phyloP scores from a whole-genome alignment of 305 asterid species.

The Plantago coronopus region DNA sequence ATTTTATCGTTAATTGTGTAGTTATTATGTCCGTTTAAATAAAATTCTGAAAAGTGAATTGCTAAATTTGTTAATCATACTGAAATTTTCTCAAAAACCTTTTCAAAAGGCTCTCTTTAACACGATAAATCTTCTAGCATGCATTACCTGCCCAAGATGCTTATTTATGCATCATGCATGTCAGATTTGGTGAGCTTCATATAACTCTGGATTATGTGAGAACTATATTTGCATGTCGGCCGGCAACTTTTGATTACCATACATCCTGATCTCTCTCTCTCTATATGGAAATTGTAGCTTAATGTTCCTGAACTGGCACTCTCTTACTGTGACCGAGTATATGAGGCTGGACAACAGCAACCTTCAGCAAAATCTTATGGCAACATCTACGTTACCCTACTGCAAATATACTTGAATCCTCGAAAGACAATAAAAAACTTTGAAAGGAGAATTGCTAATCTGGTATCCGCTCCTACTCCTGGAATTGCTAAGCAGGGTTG shows the following conservation, averaged over 20 bases:
- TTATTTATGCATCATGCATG: conserved; percentile 6
- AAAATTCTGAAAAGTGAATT: conserved; percentile 8
- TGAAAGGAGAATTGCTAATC: conserved; percentile 61
- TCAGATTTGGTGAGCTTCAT: neutral
- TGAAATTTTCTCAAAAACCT: neutral
- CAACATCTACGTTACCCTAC: conserved; percentile 77
- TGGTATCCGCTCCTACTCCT: conserved; percentile 50
- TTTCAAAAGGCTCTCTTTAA: no score
- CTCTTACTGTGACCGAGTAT: conserved; percentile 84
- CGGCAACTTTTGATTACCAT: conserved; percentile 9
- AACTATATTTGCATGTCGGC: neutral
- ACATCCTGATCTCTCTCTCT: conserved; percentile 22
- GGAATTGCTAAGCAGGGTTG: conserved; percentile 48
- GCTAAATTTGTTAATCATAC: neutral
- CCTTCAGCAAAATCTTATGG: conserved; percentile 67
- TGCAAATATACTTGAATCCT: conserved; percentile 94
- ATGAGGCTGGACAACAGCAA: conserved; percentile 57
- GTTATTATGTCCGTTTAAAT: neutral
- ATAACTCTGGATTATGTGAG: neutral
- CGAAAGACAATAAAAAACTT: conserved; percentile 67
- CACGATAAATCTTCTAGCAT: conserved; percentile 9
- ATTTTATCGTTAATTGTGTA: neutral
- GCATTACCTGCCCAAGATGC: neutral
- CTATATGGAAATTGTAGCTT: conserved; percentile 47
- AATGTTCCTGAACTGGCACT: conserved; percentile 92